Conservation (phyloP, 192 early-diverging fungal species). For the Glomus cerebriforme region DNA sequence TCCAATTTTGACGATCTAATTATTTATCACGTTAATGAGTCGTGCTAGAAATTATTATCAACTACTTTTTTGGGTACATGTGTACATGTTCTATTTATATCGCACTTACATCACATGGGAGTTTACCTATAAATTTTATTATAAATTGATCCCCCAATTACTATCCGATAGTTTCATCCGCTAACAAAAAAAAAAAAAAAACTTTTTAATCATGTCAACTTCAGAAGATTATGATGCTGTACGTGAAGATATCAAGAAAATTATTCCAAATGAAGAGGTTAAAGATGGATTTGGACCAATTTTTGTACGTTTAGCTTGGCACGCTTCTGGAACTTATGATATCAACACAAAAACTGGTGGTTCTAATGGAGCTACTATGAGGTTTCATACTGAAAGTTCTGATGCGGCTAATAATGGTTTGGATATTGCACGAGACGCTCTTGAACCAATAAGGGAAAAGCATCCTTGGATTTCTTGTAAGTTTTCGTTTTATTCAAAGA, state of each 20-base stretch:
- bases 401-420: constrained; percentile 73
- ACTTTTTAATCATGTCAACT: neutral
- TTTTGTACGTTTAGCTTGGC: constrained; percentile 57
- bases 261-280: constrained; percentile 41
- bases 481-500: neutral
- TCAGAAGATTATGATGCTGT: constrained; percentile 39
- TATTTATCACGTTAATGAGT: too few species aligned
- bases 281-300: constrained; percentile 74
- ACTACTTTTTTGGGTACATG: too few species aligned
- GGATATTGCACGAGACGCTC: constrained; percentile 42
- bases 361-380: constrained; percentile 72
- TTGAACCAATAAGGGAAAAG: constrained; percentile 69
- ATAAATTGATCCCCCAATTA: too few species aligned
- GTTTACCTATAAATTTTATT: too few species aligned
- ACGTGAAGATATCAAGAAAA: constrained; percentile 42
- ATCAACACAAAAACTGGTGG: constrained; percentile 59
- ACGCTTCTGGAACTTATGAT: constrained; percentile 73
- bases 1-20: too few species aligned
- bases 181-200: neutral
- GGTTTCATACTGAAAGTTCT: constrained; percentile 52
- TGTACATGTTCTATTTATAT: too few species aligned
- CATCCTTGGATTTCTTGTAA: constrained; percentile 57
- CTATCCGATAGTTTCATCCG: too few species aligned
- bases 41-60: too few species aligned
- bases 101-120: too few species aligned